phyloP scores from a whole-genome alignment of 352 stramenopile species.

The Phytophthora colocasiae region DNA sequence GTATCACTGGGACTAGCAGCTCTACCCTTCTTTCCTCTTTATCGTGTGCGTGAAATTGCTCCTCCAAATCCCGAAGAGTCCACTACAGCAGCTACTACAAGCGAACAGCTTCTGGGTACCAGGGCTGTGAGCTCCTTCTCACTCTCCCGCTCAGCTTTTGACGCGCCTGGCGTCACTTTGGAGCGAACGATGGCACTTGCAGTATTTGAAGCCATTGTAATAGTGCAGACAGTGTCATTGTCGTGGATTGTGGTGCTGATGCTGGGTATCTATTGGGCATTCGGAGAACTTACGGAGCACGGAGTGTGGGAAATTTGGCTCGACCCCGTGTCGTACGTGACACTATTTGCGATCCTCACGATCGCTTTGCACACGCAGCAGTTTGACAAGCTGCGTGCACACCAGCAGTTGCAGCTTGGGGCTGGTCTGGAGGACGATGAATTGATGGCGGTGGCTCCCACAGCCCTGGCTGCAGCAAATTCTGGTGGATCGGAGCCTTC shows the following conservation, averaged over 20 bases:
- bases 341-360: constrained; percentile 45
- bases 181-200: constrained; percentile 58
- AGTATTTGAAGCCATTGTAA: constrained; percentile 71
- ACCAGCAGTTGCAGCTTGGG: constrained; percentile 74
- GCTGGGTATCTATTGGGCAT: constrained; percentile 52
- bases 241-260: constrained; percentile 57
- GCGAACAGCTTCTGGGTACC: constrained; percentile 25
- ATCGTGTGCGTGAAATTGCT: constrained; percentile 25
- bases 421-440: constrained; percentile 59
- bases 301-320: constrained; percentile 43
- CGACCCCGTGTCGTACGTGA: constrained; percentile 32
- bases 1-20: constrained; percentile 62
- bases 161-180: constrained; percentile 47
- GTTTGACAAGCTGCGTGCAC: constrained; percentile 67
- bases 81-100: constrained; percentile 2
- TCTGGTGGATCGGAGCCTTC: constrained; percentile 2
- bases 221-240: constrained; percentile 65
- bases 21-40: constrained; percentile 57
- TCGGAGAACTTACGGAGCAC: constrained; percentile 52
- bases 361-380: constrained; percentile 68
- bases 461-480: constrained; percentile 18
- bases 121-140: constrained; percentile 55
- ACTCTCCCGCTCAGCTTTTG: constrained; percentile 56
- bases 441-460: constrained; percentile 34
- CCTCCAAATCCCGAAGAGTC: not conserved